Evolutionary conservation across 495 filamentous ascomycete species (phyloP), one percentile per base, ranked within the genome.

Genomic region (Xylaria scruposa): DNA sequence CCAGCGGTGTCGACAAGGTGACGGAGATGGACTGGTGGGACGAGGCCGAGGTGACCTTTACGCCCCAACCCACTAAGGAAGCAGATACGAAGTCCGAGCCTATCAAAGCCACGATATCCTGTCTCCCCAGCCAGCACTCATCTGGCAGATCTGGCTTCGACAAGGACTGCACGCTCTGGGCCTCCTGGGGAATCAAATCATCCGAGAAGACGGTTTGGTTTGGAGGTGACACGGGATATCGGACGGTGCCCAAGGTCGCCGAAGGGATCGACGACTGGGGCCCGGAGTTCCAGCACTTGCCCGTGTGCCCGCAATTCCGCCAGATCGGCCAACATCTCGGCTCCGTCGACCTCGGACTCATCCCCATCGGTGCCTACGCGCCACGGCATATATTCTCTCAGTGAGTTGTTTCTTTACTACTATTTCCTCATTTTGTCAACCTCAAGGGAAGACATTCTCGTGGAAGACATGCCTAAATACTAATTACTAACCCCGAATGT

Each of bases 21-120:
- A 95, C 92, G 2, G 95, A 98, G 81, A 78, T 97, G 78, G 96
- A 99, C 77, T 99, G 96, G 96, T 98, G 96, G 95, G 92, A 97
- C 73, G 90, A 93, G 70, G 87, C 89, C 12, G 91, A 95, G 64
- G 78, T 98, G 24, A 88, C 83, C 0, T 77, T 97, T 56, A 86
- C 86, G 42, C 85, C 86, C 0, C 75, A 81, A 42, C 77, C 81
- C 66, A 47, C 74, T 1, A 67, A 70, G 51, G 64, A 65, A 5
- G 58, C 63, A 26, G 59, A 64, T 4, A 64, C 67, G 24, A 72
- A 79, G 46, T 72, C 79, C 10, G 76, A 77, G 47, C 78, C 81
- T 54, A 95, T 98, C 65, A 87, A 79, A 17, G 95, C 93, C n/a
- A 88, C 84, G 24, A 89, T 99, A 70, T 89, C 89, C 42, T 97